Percentiles rank a stretch among this genome's conserved stretches.
Evolutionary conservation across 495 filamentous ascomycete genomes (phyloP).

Genomic region (Lasiosphaeriaceae sp.): DNA sequence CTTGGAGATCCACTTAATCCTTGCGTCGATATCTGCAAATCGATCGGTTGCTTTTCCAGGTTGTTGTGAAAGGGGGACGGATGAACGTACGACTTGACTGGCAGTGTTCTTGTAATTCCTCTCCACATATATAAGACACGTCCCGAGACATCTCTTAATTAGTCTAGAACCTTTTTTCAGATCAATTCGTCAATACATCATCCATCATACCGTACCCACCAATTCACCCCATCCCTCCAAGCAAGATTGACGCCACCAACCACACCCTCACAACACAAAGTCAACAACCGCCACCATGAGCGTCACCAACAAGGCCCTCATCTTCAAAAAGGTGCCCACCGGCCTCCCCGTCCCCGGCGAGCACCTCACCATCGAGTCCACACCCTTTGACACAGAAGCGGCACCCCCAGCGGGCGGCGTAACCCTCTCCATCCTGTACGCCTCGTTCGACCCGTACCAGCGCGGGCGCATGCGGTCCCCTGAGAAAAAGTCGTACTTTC

Average conservation of each 20-base stretch:
- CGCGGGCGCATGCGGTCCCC: slow-evolving; percentile 61
- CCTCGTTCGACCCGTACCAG: slow-evolving; percentile 87
- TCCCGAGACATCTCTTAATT: no score
- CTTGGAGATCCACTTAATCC: no score
- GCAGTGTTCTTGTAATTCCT: no score
- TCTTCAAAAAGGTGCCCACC: slow-evolving; percentile 70
- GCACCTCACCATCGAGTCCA: slow-evolving; percentile 66
- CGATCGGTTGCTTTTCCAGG: no score
- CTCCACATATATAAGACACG: not conserved
- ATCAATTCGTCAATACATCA: no score
- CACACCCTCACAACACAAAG: not conserved
- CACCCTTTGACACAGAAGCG: slow-evolving; percentile 61
- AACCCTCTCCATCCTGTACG: slow-evolving; percentile 66
- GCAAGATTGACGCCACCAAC: not conserved
- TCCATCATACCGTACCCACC: no score
- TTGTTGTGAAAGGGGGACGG: no score
- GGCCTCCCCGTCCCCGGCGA: slow-evolving; percentile 69
- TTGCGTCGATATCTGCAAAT: no score
- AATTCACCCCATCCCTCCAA: no score
- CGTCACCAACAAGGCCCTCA: slow-evolving; percentile 67
- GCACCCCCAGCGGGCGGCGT: slow-evolving; percentile 65
- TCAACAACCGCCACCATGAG: slow-evolving; percentile 11
- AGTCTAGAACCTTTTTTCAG: no score
- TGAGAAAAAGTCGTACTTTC: slow-evolving; percentile 56
- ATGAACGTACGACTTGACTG: no score